Conservation (phyloP, 1,139 yeast genomes). For the Scheffersomyces cryptocercus region DNA sequence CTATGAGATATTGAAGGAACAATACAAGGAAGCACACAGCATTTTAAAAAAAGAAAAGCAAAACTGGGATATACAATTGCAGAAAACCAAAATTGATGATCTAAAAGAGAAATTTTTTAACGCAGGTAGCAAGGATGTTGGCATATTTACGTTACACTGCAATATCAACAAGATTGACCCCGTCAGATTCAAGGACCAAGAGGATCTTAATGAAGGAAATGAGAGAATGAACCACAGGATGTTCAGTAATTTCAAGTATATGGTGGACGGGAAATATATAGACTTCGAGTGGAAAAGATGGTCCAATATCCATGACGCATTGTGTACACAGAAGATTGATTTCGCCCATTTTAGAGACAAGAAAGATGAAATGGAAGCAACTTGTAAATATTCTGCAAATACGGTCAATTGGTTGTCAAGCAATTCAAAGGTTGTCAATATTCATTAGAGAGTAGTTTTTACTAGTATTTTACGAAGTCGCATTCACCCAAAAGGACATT, state of each 20-base stretch:
- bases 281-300: constrained; percentile 1
- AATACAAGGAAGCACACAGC: not conserved
- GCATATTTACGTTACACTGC: not conserved
- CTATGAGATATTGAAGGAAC: constrained; percentile 5
- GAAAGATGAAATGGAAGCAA: not conserved
- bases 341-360: not conserved
- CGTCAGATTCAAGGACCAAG: not conserved
- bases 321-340: not conserved
- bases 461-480: too few species aligned
- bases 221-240: not conserved
- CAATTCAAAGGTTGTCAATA: not conserved
- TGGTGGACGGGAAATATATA: not conserved
- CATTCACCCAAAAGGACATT: too few species aligned
- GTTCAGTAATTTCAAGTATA: not conserved
- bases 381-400: not conserved
- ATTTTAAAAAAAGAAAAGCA: not conserved
- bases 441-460: not conserved
- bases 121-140: not conserved
- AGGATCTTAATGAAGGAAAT: not conserved
- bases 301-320: not conserved
- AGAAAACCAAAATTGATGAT: not conserved
- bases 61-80: not conserved
- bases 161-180: not conserved
- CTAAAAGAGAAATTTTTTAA: not conserved
- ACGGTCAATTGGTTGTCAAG: not conserved